Base-by-base conservation (phyloP, 768 basidiomycete genomes). In the Pleurotus ostreatus region DNA sequence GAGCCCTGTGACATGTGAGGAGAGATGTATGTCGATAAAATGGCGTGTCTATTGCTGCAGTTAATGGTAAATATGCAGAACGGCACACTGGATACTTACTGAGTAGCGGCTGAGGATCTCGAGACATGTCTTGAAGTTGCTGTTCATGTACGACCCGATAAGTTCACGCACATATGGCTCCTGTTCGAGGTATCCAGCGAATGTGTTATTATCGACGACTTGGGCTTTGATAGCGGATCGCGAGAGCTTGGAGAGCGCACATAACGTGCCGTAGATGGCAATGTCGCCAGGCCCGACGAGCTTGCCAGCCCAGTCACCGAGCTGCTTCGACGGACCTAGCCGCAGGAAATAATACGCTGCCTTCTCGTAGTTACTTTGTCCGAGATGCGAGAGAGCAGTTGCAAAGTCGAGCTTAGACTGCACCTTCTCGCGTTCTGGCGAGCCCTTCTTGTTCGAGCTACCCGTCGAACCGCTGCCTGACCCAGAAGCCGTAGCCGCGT, bases 81-180 rank as follows among this genome's bases (percentile, higher is more conserved):
- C 13, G 15, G 23, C 15, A 59, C 41, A 18, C 55, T 46, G 43
- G n/a, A 13, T 8, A 61, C 74, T 49, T 64, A 91, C 93, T 25
- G 89, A 89, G 66, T 88, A 84, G 56, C 79, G 77, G 7, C 82
- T 77, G 45, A 98, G 79, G 16, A 92, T 71, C 26, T 88, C 87
- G 11, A 95, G 78, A 6, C 89, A 90, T 4, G 77, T 81, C 65
- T 88, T 92, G 77, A 97, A 98, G 63, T 88, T 84, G 68, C 89
- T 94, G 57, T 79, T 79, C 77, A 94, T 86, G 71, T 93, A 97
- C 2, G 89, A 83, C 58, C 90, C 88, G 54, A 94, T 74, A 43
- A 97, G 80, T 53, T 96, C 94, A 38, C 95, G 83, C 34, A 94
- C 67, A 65, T 94, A 94, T 0, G 88, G 85, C 66, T 94, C 92